Conservation (phyloP, 1,284 basidiomycete genomes). For the Rhodofomes roseus region DNA sequence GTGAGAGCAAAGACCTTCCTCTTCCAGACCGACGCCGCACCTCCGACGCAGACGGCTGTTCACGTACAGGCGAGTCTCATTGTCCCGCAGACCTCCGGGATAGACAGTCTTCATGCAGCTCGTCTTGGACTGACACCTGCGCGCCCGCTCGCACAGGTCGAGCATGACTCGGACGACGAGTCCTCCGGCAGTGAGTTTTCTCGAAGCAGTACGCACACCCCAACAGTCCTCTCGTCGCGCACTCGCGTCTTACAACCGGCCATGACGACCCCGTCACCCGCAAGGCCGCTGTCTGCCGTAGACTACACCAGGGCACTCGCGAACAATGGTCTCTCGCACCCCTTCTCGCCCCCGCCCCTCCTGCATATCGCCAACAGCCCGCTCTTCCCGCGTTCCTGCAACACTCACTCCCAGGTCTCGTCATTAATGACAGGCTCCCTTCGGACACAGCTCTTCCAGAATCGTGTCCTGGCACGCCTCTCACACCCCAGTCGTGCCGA, state of each 20-base stretch:
- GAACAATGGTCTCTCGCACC: conserved; percentile 23
- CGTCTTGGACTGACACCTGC: neutral
- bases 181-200: conserved; percentile 19
- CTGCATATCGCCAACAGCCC: conserved; percentile 38
- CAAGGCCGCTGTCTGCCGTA: conserved; percentile 20
- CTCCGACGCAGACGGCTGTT: conserved; percentile 1
- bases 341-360: conserved; percentile 48
- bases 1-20: conserved; percentile 18
- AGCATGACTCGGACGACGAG: conserved; percentile 21
- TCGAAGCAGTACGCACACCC: conserved; percentile 13
- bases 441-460: conserved; percentile 46
- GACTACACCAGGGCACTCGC: conserved; percentile 30
- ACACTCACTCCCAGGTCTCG: conserved; percentile 37
- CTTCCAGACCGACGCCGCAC: conserved; percentile 10
- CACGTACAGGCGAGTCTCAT: conserved; percentile 9
- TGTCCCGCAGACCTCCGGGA: neutral
- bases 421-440: conserved; percentile 33
- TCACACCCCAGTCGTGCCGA: conserved; percentile 39
- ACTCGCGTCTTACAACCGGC: conserved; percentile 6
- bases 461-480: conserved; percentile 45
- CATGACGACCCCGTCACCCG: conserved; percentile 4
- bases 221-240: conserved; percentile 7
- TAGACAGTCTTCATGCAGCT: conserved; percentile 3
- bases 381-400: conserved; percentile 64
- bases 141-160: conserved; percentile 10